Base-by-base conservation (phyloP, 805 yeast genomes). In the Soucietia sequanensis region DNA sequence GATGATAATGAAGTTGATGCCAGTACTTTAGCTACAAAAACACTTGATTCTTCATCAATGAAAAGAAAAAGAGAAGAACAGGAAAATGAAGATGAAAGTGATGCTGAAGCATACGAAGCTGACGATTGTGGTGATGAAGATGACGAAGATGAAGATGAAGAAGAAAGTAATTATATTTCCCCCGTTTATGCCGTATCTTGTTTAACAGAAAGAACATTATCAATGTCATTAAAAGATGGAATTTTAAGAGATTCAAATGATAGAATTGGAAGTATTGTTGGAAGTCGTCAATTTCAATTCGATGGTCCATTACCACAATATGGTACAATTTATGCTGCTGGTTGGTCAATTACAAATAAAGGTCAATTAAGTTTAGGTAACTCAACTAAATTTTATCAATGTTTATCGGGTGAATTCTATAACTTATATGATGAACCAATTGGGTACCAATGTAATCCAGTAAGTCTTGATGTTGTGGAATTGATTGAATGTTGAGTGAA, bases 301-400 rank as follows among this genome's bases (percentile, higher is more conserved):
- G 72, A 66, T 39, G 70, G 68, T 1, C 68, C 70, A 6, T 50
- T 59, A 7, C 70, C 70, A 12, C 70, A 64, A 39, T 47, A 54
- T 38, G 70, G 68, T 12, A 44, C 68, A 10, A 37, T 62, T 11
- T 64, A 58, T 32, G 66, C 68, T 19, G 58, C 62, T 18, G 68
- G 68, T 2, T 66, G 72, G 72, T 56, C 60, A 24, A 52, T 65
- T 17, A 58, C 65, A 3, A 29, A 35, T 1, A 32, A 50, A 6
- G 70, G 70, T 7, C 52, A 54, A 41, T 54, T 66, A 39, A 55
- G 60, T 3, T 47, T 63, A 31, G 70, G 70, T 12, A 35, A 50
- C 29, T 42, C 52, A 4, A 50, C 60, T 5, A 42, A 45, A 26
- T 66, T 66, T 37, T 65, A 48, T 43, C 71, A 64, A 42, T 66